Evolutionary conservation across 2,329 filamentous ascomycete species (phyloP).

Genomic region (Trichoderma sp.): DNA sequence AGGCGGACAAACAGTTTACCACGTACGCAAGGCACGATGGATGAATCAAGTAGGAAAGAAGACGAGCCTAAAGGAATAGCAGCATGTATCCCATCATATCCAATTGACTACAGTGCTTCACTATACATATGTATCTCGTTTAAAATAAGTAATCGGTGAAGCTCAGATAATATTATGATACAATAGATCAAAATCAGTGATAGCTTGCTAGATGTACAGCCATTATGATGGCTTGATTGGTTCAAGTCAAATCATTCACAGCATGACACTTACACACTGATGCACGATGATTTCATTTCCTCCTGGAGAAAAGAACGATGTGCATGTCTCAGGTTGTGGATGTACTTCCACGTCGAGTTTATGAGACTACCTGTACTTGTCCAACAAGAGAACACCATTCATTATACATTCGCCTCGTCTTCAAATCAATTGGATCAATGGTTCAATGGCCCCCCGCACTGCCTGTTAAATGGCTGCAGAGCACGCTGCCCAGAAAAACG

Average conservation of each 20-base stretch:
- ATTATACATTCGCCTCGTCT: background rate
- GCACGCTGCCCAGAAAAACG: background rate
- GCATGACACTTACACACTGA: background rate
- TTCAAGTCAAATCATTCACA: background rate
- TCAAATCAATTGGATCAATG: background rate
- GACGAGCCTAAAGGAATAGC: background rate
- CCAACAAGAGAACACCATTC: background rate
- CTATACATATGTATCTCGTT: too few species aligned
- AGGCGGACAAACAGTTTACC: background rate
- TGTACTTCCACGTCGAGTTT: background rate
- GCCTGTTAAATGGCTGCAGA: background rate
- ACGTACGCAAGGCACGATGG: background rate
- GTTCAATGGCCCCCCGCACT: background rate
- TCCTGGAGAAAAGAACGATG: background rate
- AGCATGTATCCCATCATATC: background rate
- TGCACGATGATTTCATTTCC: background rate
- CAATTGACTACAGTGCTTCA: accelerated
- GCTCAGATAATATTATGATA: background rate
- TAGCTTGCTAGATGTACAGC: background rate
- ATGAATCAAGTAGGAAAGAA: background rate
- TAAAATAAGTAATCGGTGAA: background rate
- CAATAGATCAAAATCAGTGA: background rate
- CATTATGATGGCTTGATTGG: background rate
- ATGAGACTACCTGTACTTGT: background rate
- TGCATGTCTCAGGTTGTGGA: background rate